A percentile compares a stretch with the other conserved stretches of the same genome.
phyloP scores from a whole-genome alignment of 495 filamentous ascomycete species.

The Penicillium ochrochloron region DNA sequence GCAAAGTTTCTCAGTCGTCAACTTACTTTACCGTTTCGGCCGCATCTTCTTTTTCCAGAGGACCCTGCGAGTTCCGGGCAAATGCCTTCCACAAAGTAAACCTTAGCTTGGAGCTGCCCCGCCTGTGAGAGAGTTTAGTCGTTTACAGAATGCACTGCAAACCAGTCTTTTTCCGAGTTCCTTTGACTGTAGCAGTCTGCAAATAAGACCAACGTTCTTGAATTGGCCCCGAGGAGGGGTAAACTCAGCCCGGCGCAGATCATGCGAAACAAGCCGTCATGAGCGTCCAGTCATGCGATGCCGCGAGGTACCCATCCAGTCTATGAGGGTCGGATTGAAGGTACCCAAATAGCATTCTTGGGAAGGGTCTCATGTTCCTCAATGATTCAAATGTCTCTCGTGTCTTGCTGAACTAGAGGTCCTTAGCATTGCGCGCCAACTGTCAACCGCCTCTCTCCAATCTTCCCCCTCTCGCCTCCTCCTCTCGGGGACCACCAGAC shows the following conservation, averaged over 20 bases:
- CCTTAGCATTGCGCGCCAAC: conserved; percentile 1
- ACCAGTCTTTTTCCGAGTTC: conserved; percentile 10
- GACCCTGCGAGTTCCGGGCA: conserved; percentile 16
- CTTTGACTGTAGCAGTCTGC: conserved; percentile 17
- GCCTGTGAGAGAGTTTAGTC: conserved; percentile 14
- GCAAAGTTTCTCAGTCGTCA: neutral
- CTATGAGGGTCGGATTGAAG: neutral
- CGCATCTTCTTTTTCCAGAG: conserved; percentile 13
- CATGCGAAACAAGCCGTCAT: conserved; percentile 34
- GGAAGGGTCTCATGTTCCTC: neutral
- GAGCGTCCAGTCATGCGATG: conserved; percentile 32
- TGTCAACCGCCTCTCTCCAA: neutral
- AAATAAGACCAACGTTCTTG: conserved; percentile 21
- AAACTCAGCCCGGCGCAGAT: conserved; percentile 35
- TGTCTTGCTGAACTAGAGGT: neutral
- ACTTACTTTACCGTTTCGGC: neutral
- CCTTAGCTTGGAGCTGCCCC: neutral
- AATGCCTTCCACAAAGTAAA: conserved; percentile 1
- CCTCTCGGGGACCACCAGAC: conserved; percentile 11
- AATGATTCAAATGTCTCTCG: neutral
- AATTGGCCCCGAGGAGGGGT: conserved; percentile 38
- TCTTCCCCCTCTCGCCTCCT: conserved; percentile 3
- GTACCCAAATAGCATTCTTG: neutral
- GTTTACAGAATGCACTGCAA: conserved; percentile 20
- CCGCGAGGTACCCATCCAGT: neutral